Evolutionary conservation across 345 rosid species (phyloP).

Genomic region (Populus alba): DNA sequence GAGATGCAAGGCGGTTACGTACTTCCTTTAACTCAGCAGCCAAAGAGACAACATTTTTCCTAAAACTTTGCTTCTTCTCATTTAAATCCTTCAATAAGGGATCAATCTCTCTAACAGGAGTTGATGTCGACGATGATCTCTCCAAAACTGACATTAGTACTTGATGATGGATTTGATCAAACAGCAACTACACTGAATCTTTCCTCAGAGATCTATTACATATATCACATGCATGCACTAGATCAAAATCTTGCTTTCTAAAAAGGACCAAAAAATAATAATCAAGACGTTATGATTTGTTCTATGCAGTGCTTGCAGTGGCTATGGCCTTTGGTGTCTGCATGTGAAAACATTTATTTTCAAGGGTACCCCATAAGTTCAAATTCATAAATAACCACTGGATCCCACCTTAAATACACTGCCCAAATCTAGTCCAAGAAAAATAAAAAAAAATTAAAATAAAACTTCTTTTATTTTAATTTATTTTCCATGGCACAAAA

Average conservation of each 20-base stretch:
- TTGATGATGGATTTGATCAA: conserved; percentile 9
- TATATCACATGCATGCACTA: conserved; percentile 6
- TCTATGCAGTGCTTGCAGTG: conserved; percentile 16
- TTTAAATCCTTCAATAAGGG: conserved; percentile 80
- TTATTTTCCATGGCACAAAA: conserved; percentile 14
- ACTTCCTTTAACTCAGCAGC: conserved; percentile 83
- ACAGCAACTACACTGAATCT: background rate
- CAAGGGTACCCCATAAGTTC: background rate
- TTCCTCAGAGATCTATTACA: conserved; percentile 1
- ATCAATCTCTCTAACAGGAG: conserved; percentile 49
- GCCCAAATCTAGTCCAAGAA: conserved; percentile 13
- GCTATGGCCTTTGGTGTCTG: conserved; percentile 26
- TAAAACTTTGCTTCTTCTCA: conserved; percentile 86
- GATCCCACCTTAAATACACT: background rate
- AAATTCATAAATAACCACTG: background rate
- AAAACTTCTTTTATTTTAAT: background rate
- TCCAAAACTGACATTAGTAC: conserved; percentile 41
- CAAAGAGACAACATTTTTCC: conserved; percentile 76
- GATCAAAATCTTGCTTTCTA: background rate
- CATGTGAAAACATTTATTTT: conserved; percentile 47
- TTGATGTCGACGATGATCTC: conserved; percentile 18
- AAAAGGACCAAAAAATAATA: background rate
- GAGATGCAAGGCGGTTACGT: conserved; percentile 63
- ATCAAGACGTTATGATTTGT: background rate
- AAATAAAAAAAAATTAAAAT: conserved; percentile 1